These are phyloP conservation scores for Gremmenia infestans DNA, from an alignment of 2,329 filamentous ascomycete species.

Conservation along the genomic window DNA sequence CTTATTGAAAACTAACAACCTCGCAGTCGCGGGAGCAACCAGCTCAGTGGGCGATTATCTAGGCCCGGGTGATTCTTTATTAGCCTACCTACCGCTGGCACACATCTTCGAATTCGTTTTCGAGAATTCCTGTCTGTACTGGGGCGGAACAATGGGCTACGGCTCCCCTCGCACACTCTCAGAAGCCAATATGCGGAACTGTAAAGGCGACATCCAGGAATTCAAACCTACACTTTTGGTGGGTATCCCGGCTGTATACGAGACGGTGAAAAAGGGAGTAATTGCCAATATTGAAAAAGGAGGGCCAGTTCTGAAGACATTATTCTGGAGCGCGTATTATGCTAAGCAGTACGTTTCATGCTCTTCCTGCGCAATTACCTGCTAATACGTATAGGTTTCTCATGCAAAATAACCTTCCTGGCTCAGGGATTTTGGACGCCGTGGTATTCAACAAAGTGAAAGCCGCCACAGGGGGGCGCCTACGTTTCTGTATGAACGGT, in stretches of 20 bases:
- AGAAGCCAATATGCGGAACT: conserved; percentile 79
- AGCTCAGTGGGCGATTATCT: conserved; percentile 71
- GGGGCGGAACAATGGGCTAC: conserved; percentile 88
- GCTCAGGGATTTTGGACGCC: conserved; percentile 65
- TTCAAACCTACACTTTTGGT: conserved; percentile 83
- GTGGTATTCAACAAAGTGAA: conserved; percentile 88
- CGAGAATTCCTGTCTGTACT: conserved; percentile 80
- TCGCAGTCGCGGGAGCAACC: conserved; percentile 68
- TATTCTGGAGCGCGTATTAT: conserved; percentile 66
- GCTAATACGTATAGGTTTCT: conserved; percentile 41
- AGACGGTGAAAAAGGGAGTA: conserved; percentile 92
- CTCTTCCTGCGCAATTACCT: conserved; percentile 17
- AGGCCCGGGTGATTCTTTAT: conserved; percentile 67
- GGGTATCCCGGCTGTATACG: conserved; percentile 93
- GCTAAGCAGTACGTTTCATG: conserved; percentile 51
- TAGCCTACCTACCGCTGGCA: conserved; percentile 86
- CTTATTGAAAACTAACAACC: conserved; percentile 3
- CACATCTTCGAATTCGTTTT: conserved; percentile 95
- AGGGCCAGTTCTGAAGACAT: conserved; percentile 58
- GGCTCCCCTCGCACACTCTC: conserved; percentile 82
- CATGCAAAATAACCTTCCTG: conserved; percentile 52
- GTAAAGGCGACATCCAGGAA: conserved; percentile 86
- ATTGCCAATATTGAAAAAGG: conserved; percentile 68
- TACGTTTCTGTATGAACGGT: conserved; percentile 89
- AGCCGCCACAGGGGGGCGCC: conserved; percentile 75